Evolutionary conservation across 768 basidiomycete genomes (phyloP), one percentile per base, ranked within the genome.

Genomic region (Cystofilobasidium capitatum): DNA sequence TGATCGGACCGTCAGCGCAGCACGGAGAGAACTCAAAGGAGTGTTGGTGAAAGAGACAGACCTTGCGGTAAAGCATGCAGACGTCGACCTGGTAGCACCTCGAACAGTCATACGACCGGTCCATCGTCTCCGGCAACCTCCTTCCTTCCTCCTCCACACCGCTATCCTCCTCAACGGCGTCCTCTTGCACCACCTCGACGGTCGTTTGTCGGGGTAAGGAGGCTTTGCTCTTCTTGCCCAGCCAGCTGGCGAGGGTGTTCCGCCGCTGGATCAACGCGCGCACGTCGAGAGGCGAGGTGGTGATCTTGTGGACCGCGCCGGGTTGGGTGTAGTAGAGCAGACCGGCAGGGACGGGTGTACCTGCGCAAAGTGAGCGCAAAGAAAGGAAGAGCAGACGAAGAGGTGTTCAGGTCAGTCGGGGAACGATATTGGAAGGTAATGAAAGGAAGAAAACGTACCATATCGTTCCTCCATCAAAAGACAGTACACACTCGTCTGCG

Each of bases 401-500:
- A 22, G 29, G 35, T 24, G 10, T 31, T n/a, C 31, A 39, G 9
- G 33, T 35, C 42, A 22, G n/a, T 3, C 10, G 57, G 42, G 37
- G 39, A 57, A 26, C 9, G 36, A 39, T 31, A 40, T 17, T 13
- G n/a, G 14, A 61, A 31, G 22, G 24, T 9, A 62, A 47, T n/a
- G n/a, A 10, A 22, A 1, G 36, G 31, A 39, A 8, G 12, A 13
- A 4, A 31, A 75, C 77, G 62, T 40, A 81, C 81, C 76, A 73
- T 97, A 97, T n/a, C 94, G 83, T 75, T 98, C 93, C 44, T 85
- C 83, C 72, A 91, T 84, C 1, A 99, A 81, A 6, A 98, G 80
- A 0, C 91, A 94, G 76, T 99, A 99, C 4, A 99, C 79, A 86
- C 97, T 92, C 0, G 96, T 99, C 77, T 99, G 96, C 0, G 96